These are phyloP conservation scores for Ophiostoma angusticollis DNA, from an alignment of 2,329 filamentous ascomycete species.

Conservation along the genomic window DNA sequence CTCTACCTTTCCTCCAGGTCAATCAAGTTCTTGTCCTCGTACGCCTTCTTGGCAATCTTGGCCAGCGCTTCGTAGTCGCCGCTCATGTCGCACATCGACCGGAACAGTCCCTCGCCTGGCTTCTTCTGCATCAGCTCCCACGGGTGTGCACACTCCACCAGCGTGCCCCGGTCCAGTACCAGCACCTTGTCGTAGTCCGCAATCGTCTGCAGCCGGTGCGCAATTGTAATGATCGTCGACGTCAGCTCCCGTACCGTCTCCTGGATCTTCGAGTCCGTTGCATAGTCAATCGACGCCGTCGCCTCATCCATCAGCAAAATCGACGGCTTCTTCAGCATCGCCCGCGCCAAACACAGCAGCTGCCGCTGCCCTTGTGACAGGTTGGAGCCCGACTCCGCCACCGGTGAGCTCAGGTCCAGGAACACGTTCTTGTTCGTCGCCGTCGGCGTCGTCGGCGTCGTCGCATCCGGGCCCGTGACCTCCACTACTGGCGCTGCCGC, in stretches of 20 bases:
- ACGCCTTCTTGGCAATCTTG: slow-evolving; percentile 43
- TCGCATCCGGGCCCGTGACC: neutral
- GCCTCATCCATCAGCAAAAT: slow-evolving; percentile 99
- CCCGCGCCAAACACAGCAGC: slow-evolving; percentile 82
- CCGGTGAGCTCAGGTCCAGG: slow-evolving; percentile 67
- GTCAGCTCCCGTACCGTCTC: slow-evolving; percentile 87
- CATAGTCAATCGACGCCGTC: slow-evolving; percentile 93
- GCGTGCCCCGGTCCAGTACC: slow-evolving; percentile 76
- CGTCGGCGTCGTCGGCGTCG: slow-evolving; percentile 19
- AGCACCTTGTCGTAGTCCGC: slow-evolving; percentile 97
- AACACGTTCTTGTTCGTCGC: slow-evolving; percentile 90
- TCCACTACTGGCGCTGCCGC: slow-evolving; percentile 6
- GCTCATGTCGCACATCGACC: slow-evolving; percentile 52
- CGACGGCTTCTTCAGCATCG: slow-evolving; percentile 79
- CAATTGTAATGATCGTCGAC: slow-evolving; percentile 92
- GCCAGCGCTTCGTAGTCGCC: slow-evolving; percentile 40
- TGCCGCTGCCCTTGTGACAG: slow-evolving; percentile 93
- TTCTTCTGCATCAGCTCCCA: slow-evolving; percentile 64
- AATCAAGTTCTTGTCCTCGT: slow-evolving; percentile 20
- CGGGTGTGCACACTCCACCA: slow-evolving; percentile 85
- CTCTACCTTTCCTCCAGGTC: neutral
- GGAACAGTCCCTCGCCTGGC: slow-evolving; percentile 50
- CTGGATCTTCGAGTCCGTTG: slow-evolving; percentile 90
- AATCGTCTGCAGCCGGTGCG: slow-evolving; percentile 89
- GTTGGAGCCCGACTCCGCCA: slow-evolving; percentile 86